Conservation (phyloP, 345 rosid species). For the Dipteronia sinensis region DNA sequence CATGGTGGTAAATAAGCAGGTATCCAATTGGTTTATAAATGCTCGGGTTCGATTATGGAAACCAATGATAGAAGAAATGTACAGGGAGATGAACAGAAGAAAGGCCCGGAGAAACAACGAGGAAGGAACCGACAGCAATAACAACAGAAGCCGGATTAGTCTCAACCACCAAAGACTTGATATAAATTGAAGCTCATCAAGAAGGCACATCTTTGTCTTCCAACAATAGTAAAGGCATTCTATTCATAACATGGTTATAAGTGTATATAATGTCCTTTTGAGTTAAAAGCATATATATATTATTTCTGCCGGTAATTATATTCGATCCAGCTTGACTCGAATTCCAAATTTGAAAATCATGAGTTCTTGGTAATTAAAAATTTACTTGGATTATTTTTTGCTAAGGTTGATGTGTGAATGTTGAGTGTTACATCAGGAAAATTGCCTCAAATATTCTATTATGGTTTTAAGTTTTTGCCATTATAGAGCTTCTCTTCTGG, state of each 20-base stretch:
- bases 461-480: no score
- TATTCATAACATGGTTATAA: slow-evolving; percentile 16
- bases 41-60: slow-evolving; percentile 98
- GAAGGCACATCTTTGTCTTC: background rate
- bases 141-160: slow-evolving; percentile 35
- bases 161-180: slow-evolving; percentile 34
- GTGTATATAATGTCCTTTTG: slow-evolving; percentile 29
- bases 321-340: background rate
- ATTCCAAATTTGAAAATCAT: background rate
- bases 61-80: slow-evolving; percentile 99
- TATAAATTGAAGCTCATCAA: slow-evolving; percentile 18
- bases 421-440: background rate
- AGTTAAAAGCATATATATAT: background rate
- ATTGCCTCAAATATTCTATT: background rate
- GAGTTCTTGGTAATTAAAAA: background rate
- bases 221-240: background rate
- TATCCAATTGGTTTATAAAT: slow-evolving; percentile 96
- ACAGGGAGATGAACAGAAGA: slow-evolving; percentile 76
- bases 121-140: slow-evolving; percentile 36
- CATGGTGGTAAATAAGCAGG: slow-evolving; percentile 39
- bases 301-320: background rate
- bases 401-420: background rate
- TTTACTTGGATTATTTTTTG: background rate
- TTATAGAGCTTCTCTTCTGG: no score
- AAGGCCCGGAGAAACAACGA: slow-evolving; percentile 31